Percentiles rank a stretch among this genome's conserved stretches.
Conservation (phyloP, 1,284 basidiomycete species). For the Ganoderma leucocontextum region DNA sequence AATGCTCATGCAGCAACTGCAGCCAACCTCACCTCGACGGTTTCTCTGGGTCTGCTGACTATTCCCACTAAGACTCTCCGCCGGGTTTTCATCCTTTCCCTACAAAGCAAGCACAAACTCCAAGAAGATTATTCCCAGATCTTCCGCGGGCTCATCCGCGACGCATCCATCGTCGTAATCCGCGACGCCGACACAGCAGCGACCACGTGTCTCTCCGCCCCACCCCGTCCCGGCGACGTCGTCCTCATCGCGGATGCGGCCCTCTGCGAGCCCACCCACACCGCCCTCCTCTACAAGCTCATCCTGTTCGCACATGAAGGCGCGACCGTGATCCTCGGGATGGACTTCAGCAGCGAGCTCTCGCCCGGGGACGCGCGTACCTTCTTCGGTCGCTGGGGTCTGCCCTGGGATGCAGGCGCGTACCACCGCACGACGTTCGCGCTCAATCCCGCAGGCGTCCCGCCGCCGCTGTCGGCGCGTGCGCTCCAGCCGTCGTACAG, state of each 20-base stretch:
- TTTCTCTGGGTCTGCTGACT: not conserved
- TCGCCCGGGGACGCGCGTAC: not conserved
- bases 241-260: constrained; percentile 27
- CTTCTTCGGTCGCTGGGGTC: constrained; percentile 24
- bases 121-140: constrained; percentile 18
- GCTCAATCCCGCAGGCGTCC: constrained; percentile 31
- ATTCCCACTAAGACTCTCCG: not conserved
- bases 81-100: not conserved
- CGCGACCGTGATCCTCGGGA: constrained; percentile 28
- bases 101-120: not conserved
- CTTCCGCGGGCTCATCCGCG: constrained; percentile 21
- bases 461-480: constrained; percentile 21
- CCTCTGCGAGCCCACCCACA: constrained; percentile 11
- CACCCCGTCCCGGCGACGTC: constrained; percentile 23
- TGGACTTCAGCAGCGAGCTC: constrained; percentile 28
- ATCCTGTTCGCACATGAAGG: constrained; percentile 20
- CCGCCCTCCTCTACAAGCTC: constrained; percentile 1
- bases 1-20: too few species aligned
- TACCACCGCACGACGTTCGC: constrained; percentile 33
- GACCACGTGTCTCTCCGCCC: constrained; percentile 16
- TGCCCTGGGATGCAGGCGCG: constrained; percentile 27
- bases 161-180: constrained; percentile 18
- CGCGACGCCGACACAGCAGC: constrained; percentile 9
- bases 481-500: constrained; percentile 29
- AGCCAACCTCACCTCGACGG: too few species aligned